These are phyloP conservation scores for Chlamydomonas eustigma DNA, from an alignment of 139 green algal species.

Conservation along the genomic window DNA sequence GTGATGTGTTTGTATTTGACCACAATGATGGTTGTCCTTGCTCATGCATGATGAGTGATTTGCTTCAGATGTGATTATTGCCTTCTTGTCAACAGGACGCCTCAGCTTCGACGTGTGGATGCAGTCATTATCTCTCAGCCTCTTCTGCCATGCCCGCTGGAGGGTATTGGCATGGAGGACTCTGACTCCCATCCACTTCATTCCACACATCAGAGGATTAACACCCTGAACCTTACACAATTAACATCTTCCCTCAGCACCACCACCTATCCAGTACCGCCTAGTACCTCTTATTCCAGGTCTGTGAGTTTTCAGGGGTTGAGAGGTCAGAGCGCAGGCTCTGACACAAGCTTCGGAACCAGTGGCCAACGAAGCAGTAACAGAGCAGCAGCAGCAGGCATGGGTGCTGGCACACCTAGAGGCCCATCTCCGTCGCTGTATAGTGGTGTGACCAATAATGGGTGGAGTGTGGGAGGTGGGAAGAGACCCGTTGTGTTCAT, in stretches of 20 bases:
- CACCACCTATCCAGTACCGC: too few species aligned
- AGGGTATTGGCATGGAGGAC: not conserved
- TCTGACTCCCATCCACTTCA: too few species aligned
- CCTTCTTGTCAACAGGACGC: constrained; percentile 2
- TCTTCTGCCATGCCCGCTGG: not conserved
- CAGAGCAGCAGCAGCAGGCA: too few species aligned
- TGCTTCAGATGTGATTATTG: too few species aligned
- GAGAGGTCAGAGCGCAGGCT: not conserved
- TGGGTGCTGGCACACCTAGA: not conserved
- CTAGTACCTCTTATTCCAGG: too few species aligned
- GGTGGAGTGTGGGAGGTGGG: not conserved
- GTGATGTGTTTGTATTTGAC: too few species aligned
- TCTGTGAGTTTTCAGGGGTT: too few species aligned
- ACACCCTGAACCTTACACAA: not conserved
- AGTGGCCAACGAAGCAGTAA: not conserved
- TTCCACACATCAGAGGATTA: too few species aligned
- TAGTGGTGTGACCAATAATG: not conserved
- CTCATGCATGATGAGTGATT: too few species aligned
- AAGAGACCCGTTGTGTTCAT: constrained; percentile 10
- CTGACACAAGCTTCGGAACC: not conserved
- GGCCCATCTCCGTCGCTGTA: too few species aligned
- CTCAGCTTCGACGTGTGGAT: constrained; percentile 27
- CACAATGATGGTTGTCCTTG: too few species aligned
- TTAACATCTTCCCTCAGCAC: not conserved
- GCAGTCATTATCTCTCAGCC: constrained; percentile 22